Evolutionary conservation across 176 grass and related monocot genomes (phyloP).

Genomic region (Triticum dicoccoides): DNA sequence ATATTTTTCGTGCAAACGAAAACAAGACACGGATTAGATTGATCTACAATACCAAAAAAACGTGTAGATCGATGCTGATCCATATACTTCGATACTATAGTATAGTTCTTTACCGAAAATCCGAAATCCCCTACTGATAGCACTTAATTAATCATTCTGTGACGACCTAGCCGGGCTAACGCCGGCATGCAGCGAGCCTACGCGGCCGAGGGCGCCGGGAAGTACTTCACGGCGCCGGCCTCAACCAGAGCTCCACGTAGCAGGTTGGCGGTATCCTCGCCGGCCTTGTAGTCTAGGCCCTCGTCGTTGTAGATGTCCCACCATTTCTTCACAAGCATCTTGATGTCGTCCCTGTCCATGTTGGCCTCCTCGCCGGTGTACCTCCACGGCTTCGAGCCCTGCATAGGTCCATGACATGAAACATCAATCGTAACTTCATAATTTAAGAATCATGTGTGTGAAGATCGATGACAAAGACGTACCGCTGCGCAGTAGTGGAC

Average conservation of each 20-base stretch:
- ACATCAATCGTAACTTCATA: background rate
- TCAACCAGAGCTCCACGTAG: background rate
- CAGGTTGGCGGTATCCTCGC: background rate
- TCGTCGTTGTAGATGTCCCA: conserved; percentile 57
- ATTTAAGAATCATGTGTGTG: background rate
- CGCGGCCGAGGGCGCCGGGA: conserved; percentile 48
- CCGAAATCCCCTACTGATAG: background rate
- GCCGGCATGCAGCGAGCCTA: background rate
- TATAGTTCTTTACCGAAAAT: background rate
- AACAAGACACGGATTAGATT: background rate
- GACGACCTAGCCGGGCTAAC: background rate
- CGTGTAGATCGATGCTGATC: background rate
- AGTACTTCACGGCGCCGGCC: conserved; percentile 18
- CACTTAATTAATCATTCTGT: background rate
- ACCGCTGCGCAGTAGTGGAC: conserved; percentile 85
- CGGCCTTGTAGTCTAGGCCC: conserved; percentile 40
- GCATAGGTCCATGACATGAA: background rate
- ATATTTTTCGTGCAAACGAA: too few relatives aligned
- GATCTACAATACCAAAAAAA: background rate
- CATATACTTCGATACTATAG: too few relatives aligned
- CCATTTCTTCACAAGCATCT: conserved; percentile 55
- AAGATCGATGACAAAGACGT: background rate
- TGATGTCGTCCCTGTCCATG: conserved; percentile 69
- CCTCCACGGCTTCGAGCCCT: conserved; percentile 72
- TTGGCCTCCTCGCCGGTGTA: conserved; percentile 60